Conservation (phyloP, 2,329 filamentous ascomycete species). For the Atkinsonella texensis region DNA sequence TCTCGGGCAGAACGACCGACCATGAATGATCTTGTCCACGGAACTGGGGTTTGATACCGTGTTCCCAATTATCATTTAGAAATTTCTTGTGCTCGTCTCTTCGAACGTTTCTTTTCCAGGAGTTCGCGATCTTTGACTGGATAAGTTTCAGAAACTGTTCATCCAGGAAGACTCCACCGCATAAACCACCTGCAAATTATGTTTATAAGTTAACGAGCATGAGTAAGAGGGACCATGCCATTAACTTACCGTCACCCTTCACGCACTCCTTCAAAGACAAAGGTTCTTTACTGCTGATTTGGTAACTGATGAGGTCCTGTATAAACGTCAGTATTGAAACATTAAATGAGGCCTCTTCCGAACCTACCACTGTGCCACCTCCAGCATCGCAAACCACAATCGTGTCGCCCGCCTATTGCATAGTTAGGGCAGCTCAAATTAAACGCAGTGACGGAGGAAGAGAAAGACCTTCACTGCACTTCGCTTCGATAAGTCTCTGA, state of each 20-base stretch:
- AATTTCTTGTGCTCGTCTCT: constrained; percentile 7
- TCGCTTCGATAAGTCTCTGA: constrained; percentile 17
- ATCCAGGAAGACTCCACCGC: constrained; percentile 29
- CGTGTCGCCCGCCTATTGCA: constrained; percentile 9
- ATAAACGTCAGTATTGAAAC: background rate
- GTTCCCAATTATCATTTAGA: constrained; percentile 17
- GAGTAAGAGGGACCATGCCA: too few relatives aligned
- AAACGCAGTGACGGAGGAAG: background rate
- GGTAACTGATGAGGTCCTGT: constrained; percentile 30
- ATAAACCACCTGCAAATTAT: constrained; percentile 20
- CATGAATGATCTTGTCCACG: background rate
- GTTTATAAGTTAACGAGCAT: too few relatives aligned
- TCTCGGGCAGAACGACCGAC: background rate
- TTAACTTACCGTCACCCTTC: constrained; percentile 21
- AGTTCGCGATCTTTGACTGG: constrained; percentile 9
- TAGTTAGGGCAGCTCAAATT: background rate
- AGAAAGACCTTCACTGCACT: constrained; percentile 7
- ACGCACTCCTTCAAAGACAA: constrained; percentile 25
- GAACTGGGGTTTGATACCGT: constrained; percentile 16
- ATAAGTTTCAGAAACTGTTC: constrained; percentile 22
- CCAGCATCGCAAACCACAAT: constrained; percentile 26
- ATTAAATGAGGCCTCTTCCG: background rate
- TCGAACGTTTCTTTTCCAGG: background rate
- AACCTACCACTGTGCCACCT: constrained; percentile 23
- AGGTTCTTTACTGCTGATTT: constrained; percentile 10